Conservation (phyloP, 2,329 filamentous ascomycete species). For the Fusarium fujikuroi region DNA sequence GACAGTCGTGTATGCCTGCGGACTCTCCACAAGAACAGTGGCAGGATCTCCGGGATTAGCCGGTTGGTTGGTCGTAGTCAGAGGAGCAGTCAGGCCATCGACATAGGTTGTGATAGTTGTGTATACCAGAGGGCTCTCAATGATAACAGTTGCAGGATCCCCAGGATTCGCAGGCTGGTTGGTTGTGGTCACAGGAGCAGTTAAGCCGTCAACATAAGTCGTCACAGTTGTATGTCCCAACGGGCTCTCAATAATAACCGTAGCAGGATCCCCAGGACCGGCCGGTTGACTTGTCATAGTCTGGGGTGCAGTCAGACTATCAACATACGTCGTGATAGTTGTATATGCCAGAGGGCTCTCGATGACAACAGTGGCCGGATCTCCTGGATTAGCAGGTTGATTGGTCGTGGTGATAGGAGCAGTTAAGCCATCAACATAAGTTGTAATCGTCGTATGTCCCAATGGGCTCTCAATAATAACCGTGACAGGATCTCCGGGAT, state of each 20-base stretch:
- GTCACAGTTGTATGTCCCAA: not conserved
- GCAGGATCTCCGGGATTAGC: not conserved
- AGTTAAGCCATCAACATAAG: not conserved
- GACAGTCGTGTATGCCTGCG: not conserved
- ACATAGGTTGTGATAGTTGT: not conserved
- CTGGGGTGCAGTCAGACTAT: not conserved
- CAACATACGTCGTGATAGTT: not conserved
- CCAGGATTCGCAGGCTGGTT: not conserved
- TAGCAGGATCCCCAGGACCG: not conserved
- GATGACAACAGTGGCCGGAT: not conserved
- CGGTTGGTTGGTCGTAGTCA: not conserved
- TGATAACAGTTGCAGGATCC: fast-evolving
- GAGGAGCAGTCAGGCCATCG: not conserved
- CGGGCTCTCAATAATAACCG: not conserved
- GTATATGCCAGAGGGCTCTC: not conserved
- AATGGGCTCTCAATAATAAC: not conserved
- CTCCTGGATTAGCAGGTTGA: not conserved
- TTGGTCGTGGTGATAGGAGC: not conserved
- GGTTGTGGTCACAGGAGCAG: not conserved
- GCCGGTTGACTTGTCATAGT: not conserved
- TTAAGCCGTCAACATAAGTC: not conserved
- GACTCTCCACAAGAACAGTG: not conserved
- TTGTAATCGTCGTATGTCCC: not conserved
- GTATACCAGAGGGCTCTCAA: not conserved
- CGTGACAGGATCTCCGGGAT: not conserved